Evolutionary conservation across 306 rosid genomes (phyloP).

Genomic region (Fragaria iinumae): DNA sequence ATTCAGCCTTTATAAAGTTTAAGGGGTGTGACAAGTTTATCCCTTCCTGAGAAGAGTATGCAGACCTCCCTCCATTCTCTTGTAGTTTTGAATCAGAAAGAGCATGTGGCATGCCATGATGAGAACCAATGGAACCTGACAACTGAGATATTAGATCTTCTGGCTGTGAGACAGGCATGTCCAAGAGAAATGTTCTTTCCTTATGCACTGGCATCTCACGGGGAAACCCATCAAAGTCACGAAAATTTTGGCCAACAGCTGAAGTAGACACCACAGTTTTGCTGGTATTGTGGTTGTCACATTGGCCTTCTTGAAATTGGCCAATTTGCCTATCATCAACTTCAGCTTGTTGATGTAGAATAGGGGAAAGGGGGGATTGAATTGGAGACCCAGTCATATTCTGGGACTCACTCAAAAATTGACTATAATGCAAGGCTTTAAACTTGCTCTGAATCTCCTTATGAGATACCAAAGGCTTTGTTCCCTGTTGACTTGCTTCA

Average conservation of each 20-base stretch:
- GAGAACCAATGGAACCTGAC: slow-evolving; percentile 29
- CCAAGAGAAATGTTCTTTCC: slow-evolving; percentile 37
- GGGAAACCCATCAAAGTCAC: slow-evolving; percentile 33
- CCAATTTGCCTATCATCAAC: slow-evolving; percentile 28
- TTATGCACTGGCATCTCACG: slow-evolving; percentile 33
- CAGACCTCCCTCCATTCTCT: slow-evolving; percentile 54
- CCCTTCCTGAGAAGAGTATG: slow-evolving; percentile 52
- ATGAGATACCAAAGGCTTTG: slow-evolving; percentile 25
- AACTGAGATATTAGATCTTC: slow-evolving; percentile 33
- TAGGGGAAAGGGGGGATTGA: slow-evolving; percentile 37
- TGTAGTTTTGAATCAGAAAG: slow-evolving; percentile 71
- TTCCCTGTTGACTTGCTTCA: slow-evolving; percentile 39
- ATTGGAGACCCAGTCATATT: slow-evolving; percentile 25
- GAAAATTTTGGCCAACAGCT: slow-evolving; percentile 30
- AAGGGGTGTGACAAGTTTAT: slow-evolving; percentile 41
- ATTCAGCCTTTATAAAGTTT: slow-evolving; percentile 42
- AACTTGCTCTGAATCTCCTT: slow-evolving; percentile 35
- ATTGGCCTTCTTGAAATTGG: slow-evolving; percentile 31
- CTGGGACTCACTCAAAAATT: slow-evolving; percentile 37
- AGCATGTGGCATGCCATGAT: slow-evolving; percentile 52
- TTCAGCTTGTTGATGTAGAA: slow-evolving; percentile 34
- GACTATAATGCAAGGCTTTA: slow-evolving; percentile 41
- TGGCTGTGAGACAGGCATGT: slow-evolving; percentile 35
- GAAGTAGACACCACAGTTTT: slow-evolving; percentile 25
- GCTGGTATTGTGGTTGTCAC: slow-evolving; percentile 27